Evolutionary conservation across 2,329 filamentous ascomycete species (phyloP), one percentile per base, ranked within the genome.

Genomic region (Nothopassalora personata): DNA sequence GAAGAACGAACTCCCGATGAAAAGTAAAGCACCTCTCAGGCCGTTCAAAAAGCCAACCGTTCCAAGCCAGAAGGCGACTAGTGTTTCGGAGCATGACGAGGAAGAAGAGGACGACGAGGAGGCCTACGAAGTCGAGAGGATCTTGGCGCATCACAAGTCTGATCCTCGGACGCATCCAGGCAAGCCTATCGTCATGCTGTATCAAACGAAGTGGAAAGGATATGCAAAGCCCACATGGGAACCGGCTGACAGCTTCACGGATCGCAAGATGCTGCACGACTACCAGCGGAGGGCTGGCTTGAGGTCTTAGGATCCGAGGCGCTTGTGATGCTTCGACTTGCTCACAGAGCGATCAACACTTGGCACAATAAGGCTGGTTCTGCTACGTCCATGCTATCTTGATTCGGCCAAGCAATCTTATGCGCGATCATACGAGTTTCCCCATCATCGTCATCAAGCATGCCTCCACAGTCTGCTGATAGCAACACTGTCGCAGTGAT

Each of bases 201-300:
- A 70, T 48, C 63, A 67, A 33, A 67, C 70, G 19, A 71, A 71
- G 59, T 71, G 70, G 70, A 64, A 58, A 11, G 70, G 70, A 3
- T 70, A 59, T 46, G 57, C 62, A 7, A 63, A 66, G 11, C 58
- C 64, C 8, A 69, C 68, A 1, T 71, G 69, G 69, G 69, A 71
- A 30, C 63, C 63, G 8, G 56, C 56, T n/a, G 31, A 36, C 27
- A 65, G 60, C 39, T 65, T 71, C 55, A 60, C 59, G 15, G 66
- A 66, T 43, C 50, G 54, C 33, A 54, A 57, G 9, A 57, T 69
- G 7, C 34, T 71, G 13, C 59, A 63, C 31, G 57, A 62, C 15
- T 71, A 71, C 50, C 49, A 34, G 30, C 27, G 49, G 10, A 13
- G n/a, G 34, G 49, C 28, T 18, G 30, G 30, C 4, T 33, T 51